Evolutionary conservation across 1,284 basidiomycete species (phyloP), one percentile per base, ranked within the genome.

Genomic region (Singerocomus inundabilis): DNA sequence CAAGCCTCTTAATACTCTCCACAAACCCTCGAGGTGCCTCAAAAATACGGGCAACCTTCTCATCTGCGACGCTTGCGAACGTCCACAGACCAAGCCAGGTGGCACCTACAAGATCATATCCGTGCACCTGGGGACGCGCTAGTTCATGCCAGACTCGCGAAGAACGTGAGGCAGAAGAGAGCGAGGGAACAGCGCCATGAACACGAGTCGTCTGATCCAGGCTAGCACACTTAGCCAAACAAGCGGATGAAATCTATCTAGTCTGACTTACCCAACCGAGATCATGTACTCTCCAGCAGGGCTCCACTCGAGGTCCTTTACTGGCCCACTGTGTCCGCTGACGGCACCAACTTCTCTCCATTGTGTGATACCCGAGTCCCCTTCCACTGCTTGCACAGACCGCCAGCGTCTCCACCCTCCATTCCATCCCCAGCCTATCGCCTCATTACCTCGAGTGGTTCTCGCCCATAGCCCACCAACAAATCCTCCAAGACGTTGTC

Each of bases 31-130:
- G 76, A 5, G 94, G 89, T 10, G 92, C 93, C 61, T 93, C 92
- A 58, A 98, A 98, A 1, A 96, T 83, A 39, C 94, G 82, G 10
- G 84, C 81, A 13, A 96, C 91, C 68, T 97, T 97, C 70, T 98
- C 94, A 62, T 98, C 94, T 8, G 91, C 91, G 39, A 90, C 84
- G 58, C 90, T 94, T 15, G 85, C 85, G 62, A 96, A 93, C 21
- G 81, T 82, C 37, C 93, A 72, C 0, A 88, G 72, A 51, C 80
- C 77, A 37, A 97, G 77, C 68, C 93, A 93, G 3, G 79, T 81
- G 2, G 81, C 85, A 52, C 85, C 85, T n/a, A 93, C 75, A 38
- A 97, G 74, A 62, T 97, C 93, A 67, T 98, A 97, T 6, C 94
- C 94, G 68, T 98, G 94, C 16, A 96, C 85, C 69, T 98, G 94